Base-by-base conservation (phyloP, 2,329 filamentous ascomycete genomes). In the Teratosphaeria destructans region DNA sequence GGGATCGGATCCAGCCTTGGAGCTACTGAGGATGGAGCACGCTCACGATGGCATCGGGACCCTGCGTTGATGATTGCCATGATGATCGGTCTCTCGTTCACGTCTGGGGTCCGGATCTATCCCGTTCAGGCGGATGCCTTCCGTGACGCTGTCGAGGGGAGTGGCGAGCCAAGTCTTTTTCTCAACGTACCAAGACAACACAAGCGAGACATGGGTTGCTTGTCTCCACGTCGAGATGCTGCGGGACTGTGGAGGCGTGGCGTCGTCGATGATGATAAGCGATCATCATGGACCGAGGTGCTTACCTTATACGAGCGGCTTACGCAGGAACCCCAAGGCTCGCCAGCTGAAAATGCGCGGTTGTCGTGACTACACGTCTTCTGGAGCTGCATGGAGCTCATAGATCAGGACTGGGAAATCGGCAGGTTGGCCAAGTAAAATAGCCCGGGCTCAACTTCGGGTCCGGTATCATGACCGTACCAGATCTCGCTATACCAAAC, bases 1-100 rank as follows among this genome's bases (percentile, higher is more conserved):
- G 58, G 58, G 74, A 66, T 59, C 64, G 61, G 29, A 63, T 74
- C 3, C 62, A 74, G 55, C 69, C 74, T 12, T 77, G 73, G 63
- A 57, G 60, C 26, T 19, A 54, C 34, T 54, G 23, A 32, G 5
- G n/a, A n/a, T 43, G 37, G 37, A 5, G 4, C 16, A 43, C 1
- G 29, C 29, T 32, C 29, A 32, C 7, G 29, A 5, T 1, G 29
- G 5, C 7, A 23, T 23, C 23, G 23, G 23, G 23, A 23, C 23
- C 23, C 23, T 23, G 23, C 23, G 23, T 23, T 23, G 2, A 23
- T 23, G 23, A 23, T 23, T 23, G 23, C 23, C 23, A 32, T 32
- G 29, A 32, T 7, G 29, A 32, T 32, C 7, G 29, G 4, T 7
- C 5, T 7, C 4, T 32, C 29, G 29, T 32, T 5, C 7, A 5